phyloP scores from a whole-genome alignment of 495 filamentous ascomycete species.

The Annulohypoxylon maeteangense region DNA sequence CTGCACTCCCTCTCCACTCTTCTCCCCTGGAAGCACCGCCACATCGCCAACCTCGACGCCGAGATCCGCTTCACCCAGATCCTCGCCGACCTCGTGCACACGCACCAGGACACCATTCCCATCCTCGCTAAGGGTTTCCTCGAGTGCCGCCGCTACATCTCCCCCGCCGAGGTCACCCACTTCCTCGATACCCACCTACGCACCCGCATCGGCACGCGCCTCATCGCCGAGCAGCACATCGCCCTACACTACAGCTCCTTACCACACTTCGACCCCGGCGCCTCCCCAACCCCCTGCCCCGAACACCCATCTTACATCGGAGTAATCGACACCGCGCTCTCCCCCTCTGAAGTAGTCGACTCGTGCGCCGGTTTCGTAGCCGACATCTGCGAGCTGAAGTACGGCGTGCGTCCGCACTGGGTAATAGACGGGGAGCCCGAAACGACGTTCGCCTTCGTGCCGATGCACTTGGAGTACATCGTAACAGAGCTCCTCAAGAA shows the following conservation, averaged over 20 bases:
- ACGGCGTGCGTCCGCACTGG: constrained; percentile 86
- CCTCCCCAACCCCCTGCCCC: constrained; percentile 57
- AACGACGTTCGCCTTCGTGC: constrained; percentile 87
- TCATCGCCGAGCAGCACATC: constrained; percentile 97
- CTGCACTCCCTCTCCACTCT: constrained; percentile 89
- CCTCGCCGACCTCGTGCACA: constrained; percentile 91
- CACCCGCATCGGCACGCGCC: constrained; percentile 89
- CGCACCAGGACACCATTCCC: constrained; percentile 92
- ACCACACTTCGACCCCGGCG: constrained; percentile 66
- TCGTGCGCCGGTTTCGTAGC: constrained; percentile 88
- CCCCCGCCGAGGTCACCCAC: constrained; percentile 77
- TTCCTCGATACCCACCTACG: constrained; percentile 96
- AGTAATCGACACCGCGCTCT: constrained; percentile 94
- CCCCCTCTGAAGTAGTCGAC: constrained; percentile 81
- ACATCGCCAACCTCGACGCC: constrained; percentile 83
- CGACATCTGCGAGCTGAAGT: constrained; percentile 96
- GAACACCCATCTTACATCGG: constrained; percentile 82
- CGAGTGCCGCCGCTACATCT: constrained; percentile 90
- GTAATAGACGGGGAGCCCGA: constrained; percentile 84
- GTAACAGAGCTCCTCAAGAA: constrained; percentile 97
- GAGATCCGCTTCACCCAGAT: constrained; percentile 91
- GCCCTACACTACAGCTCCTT: constrained; percentile 87
- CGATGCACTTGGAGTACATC: constrained; percentile 96
- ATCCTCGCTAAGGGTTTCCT: constrained; percentile 91
- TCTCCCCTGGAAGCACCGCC: constrained; percentile 78